These are phyloP conservation scores for Dactylellina haptotyla DNA, from an alignment of 2,329 filamentous ascomycete genomes.

Conservation along the genomic window DNA sequence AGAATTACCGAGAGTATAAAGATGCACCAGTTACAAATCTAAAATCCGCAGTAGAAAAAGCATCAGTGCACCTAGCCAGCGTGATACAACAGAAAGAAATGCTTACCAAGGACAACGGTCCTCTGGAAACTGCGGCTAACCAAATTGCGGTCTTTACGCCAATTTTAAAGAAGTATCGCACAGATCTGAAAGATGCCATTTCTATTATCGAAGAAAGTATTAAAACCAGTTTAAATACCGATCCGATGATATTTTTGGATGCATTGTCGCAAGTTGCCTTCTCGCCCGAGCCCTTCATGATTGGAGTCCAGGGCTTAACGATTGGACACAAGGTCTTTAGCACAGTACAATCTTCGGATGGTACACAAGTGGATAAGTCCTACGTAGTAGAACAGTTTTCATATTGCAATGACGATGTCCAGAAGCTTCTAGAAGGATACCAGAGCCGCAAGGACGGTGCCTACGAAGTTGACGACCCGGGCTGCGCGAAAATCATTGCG, in stretches of 20 bases:
- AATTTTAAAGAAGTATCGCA: background rate
- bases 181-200: background rate
- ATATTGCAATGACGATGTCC: background rate
- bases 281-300: background rate
- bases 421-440: background rate
- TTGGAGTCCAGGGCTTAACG: background rate
- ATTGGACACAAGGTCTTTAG: background rate
- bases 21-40: background rate
- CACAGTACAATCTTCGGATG: background rate
- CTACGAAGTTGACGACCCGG: constrained; percentile 1
- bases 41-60: background rate
- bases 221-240: background rate
- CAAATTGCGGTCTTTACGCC: background rate
- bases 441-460: background rate
- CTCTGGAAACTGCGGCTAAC: background rate
- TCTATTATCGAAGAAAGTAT: background rate
- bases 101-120: constrained; percentile 2
- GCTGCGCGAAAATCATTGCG: background rate
- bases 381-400: background rate
- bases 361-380: background rate
- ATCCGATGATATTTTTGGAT: background rate
- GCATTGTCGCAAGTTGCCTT: background rate
- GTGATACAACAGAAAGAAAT: background rate
- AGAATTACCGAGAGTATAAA: background rate
- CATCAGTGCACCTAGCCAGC: background rate